Evolutionary conservation across 805 yeast species (phyloP).

Genomic region (Blastobotrys muscicola): DNA sequence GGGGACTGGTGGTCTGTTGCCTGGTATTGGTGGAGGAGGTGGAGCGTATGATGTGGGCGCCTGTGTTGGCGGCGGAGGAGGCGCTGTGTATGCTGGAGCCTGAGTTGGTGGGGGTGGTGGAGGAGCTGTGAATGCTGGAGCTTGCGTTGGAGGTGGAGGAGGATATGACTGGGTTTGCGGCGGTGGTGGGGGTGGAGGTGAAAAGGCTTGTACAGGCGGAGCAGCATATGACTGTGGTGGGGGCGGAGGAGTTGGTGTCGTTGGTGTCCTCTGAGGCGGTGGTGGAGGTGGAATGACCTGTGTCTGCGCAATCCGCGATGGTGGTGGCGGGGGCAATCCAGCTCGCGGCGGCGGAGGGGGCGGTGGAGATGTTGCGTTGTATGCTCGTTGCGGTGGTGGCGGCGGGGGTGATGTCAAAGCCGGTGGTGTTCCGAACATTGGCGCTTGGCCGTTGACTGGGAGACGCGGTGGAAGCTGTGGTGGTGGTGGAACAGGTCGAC

Average conservation of each 20-base stretch:
- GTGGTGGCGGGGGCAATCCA: constrained; percentile 9
- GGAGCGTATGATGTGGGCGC: constrained; percentile 22
- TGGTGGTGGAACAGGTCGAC: constrained; percentile 31
- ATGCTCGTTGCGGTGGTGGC: constrained; percentile 12
- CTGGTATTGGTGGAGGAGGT: constrained; percentile 19
- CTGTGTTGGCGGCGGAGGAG: constrained; percentile 19
- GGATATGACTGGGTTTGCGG: constrained; percentile 8
- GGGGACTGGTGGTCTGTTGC: constrained; percentile 14
- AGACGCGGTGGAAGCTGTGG: constrained; percentile 24
- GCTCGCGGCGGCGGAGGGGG: constrained; percentile 17
- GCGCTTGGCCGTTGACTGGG: constrained; percentile 15
- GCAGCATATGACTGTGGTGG: constrained; percentile 8
- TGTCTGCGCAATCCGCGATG: constrained; percentile 9
- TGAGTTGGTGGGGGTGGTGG: constrained; percentile 19
- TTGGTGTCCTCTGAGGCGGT: constrained; percentile 13
- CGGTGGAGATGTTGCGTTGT: constrained; percentile 31
- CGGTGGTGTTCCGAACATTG: constrained; percentile 15
- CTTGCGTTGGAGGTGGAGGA: constrained; percentile 33
- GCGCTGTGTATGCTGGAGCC: constrained; percentile 14
- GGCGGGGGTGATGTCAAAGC: no score
- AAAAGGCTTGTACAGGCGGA: constrained; percentile 4
- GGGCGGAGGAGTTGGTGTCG: constrained; percentile 17
- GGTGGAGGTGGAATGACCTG: constrained; percentile 13
- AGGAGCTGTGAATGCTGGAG: constrained; percentile 20
- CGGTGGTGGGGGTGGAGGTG: constrained; percentile 20